Base-by-base conservation (phyloP, 2,329 filamentous ascomycete genomes). In the Nannizziopsis barbatae region DNA sequence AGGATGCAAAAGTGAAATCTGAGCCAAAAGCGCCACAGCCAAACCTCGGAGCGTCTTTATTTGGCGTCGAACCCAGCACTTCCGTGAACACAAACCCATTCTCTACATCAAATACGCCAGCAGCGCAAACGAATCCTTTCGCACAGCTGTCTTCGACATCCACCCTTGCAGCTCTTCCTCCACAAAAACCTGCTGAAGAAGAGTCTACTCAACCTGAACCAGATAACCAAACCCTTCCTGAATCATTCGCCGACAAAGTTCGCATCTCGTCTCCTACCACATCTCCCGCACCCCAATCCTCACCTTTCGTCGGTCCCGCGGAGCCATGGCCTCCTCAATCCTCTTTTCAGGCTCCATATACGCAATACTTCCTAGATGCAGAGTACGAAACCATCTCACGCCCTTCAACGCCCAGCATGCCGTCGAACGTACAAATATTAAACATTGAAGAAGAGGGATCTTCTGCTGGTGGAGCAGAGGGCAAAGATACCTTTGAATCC, bases 361-460 rank as follows among this genome's bases (percentile, higher is more conserved):
- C 86, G 0, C 70, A 76, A 27, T 84, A 83, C 61, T 86, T 87
- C 70, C 79, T 90, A 39, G 92, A 96, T 57, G 90, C 90, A 45
- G 90, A 95, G 60, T 94, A 86, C 67, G 92, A 98, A 66, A 85
- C 84, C 3, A 76, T 96, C 20, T 86, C 80, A 56, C 67, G 67
- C 8, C 66, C 58, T 2, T 75, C 76, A 0, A 66, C 67, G 27
- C 74, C 75, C 38, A 74, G 69, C 3, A 61, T 68, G 32, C 71
- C 70, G 36, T 65, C 69, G 27, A 70, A 70, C 47, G 66, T 74
- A 32, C 72, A 71, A 42, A 60, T 51, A 63, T 69, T 67, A 44
- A 59, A 63, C 48, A 57, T 65, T 14, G 61, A 65, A 30, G 60
- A 63, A 35, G 65, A 70, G 7, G 62, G 9, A 20, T 48, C 46